Base-by-base conservation (phyloP, 2,329 filamentous ascomycete genomes). In the Apiospora rasikravindrae region DNA sequence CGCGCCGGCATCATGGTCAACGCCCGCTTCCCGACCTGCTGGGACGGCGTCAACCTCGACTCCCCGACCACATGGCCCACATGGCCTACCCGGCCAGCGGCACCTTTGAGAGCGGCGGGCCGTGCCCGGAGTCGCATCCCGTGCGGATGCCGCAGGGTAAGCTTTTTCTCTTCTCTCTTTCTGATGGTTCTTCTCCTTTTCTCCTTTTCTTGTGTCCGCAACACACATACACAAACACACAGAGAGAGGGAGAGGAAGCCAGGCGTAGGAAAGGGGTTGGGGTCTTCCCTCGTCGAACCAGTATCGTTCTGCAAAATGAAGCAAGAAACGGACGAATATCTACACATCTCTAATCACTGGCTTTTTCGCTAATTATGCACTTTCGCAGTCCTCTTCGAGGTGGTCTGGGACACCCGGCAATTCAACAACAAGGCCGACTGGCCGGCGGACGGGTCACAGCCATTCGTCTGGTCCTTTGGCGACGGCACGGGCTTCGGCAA, bases 21-120 rank as follows among this genome's bases (percentile, higher is more conserved):
- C 69, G 82, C 84, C 73, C 82, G 83, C 10, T 86, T 86, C 79
- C 85, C 85, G 33, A 83, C 81, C 74, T 89, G 87, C 81, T 89
- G 88, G 88, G 82, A 89, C 70, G 88, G 88, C 24, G 81, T 81
- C 69, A 83, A 88, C 74, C 74, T 86, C 57, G 86, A 88, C 76
- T 81, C 83, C 73, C 81, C 0, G 83, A 88, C 78, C 86, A 88
- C 78, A 83, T 83, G 71, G 85, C 80, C 66, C 88, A 89, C 76
- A 82, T 89, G 73, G 80, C 83, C 5, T 89, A 88, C 74, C 87
- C 78, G 49, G 87, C 24, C 44, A 74, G 71, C 69, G 76, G 77
- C 10, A 78, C 76, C 37, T 80, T 80, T 73, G 78, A 79, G 33
- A 72, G 69, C 72, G 78, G 74, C 49, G 77, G 76, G 26, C 67